Evolutionary conservation across 495 filamentous ascomycete species (phyloP), one percentile per base, ranked within the genome.

Genomic region (Hamigera avellanea): DNA sequence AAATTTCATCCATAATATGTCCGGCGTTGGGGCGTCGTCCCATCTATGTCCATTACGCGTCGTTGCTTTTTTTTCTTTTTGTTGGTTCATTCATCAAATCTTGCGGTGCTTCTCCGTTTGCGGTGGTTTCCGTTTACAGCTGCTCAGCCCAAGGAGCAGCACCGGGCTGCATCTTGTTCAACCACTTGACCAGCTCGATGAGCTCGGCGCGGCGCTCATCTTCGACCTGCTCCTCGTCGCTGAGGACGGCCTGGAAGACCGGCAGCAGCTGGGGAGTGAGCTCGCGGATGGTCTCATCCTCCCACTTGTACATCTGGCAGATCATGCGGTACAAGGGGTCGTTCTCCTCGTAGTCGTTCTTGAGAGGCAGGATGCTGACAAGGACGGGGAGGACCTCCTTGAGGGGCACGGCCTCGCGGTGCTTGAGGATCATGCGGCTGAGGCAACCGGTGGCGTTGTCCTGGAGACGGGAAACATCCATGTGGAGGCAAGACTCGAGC

Each of bases 271-370:
- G 67, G 5, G 78, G 77, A 1, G 91, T 94, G 18, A 94, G 73
- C 33, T 73, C 65, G 42, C 78, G 75, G 45, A 93, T 68, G 18
- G 78, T 85, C 14, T 73, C 66, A 50, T 93, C 77, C 27, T 77
- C 69, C 39, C 70, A 66, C 48, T 81, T 76, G 59, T 93, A 95
- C 38, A 96, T 68, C 55, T 81, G 75, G 53, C 84, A 78, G 49
- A 98, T 74, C 75, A 84, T 88, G 46, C 78, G 70, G 61, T 78
- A 98, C 25, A 96, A 75, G 8, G 89, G 84, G 42, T 83, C 80
- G 64, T 98, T 96, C 74, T 98, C 91, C 58, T 95, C 87, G 44
- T 74, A 96, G 56, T 98, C 91, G 47, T 95, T 88, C 63, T 82
- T 86, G 47, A 96, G 63, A 17, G 91, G 91, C 31, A 98, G 69